Percentiles rank a stretch among this genome's conserved stretches.
Evolutionary conservation across 306 rosid species (phyloP).

Genomic region (Cicer chorassanicum): DNA sequence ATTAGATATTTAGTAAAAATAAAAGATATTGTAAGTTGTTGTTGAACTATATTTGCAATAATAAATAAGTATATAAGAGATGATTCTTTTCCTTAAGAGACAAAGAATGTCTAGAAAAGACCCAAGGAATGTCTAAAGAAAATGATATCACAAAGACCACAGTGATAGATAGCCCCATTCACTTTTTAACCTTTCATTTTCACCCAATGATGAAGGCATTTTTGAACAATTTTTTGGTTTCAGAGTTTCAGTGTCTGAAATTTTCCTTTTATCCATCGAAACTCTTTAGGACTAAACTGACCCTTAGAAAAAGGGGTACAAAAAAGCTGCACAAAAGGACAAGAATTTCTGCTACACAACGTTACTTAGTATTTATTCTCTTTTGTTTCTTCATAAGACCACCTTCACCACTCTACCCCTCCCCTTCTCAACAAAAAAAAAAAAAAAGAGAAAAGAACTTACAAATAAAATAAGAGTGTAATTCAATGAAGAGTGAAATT

Average conservation of each 20-base stretch:
- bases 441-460: not conserved
- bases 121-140: constrained; percentile 60
- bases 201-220: constrained; percentile 71
- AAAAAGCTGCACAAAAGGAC: constrained; percentile 74
- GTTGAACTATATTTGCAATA: not conserved
- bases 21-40: no score
- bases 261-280: constrained; percentile 71
- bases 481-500: constrained; percentile 43
- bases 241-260: constrained; percentile 60
- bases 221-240: constrained; percentile 55
- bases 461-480: not conserved
- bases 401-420: constrained; percentile 26
- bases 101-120: constrained; percentile 66
- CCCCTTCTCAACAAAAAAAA: not conserved
- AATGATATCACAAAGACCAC: constrained; percentile 52
- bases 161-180: constrained; percentile 35
- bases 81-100: constrained; percentile 44
- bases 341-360: constrained; percentile 54
- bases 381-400: constrained; percentile 51
- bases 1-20: no score
- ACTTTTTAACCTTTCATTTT: constrained; percentile 61
- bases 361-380: constrained; percentile 68
- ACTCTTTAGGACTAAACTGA: constrained; percentile 65
- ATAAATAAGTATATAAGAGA: constrained; percentile 24
- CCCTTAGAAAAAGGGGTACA: constrained; percentile 43